Percentiles rank a stretch among this genome's conserved stretches.
Conservation (phyloP, 2,329 filamentous ascomycete genomes). For the Claviceps africana region DNA sequence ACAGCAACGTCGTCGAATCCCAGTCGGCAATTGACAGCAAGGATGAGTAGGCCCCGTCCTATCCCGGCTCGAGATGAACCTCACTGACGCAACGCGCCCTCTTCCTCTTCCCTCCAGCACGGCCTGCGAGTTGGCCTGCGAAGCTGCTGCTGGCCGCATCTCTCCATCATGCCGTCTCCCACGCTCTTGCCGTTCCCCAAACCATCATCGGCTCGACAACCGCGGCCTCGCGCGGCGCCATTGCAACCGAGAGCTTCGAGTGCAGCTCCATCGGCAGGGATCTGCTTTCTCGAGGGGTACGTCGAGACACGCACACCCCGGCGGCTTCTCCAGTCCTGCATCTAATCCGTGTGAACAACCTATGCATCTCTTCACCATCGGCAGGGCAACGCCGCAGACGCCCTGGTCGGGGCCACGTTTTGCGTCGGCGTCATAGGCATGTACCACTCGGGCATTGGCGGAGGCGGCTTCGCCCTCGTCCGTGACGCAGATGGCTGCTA, state of each 20-base stretch:
- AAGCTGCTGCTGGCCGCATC: slow-evolving; percentile 2
- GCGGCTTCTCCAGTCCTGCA: too few species aligned
- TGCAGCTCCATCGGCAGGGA: slow-evolving; percentile 58
- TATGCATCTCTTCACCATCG: neutral
- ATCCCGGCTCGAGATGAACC: neutral
- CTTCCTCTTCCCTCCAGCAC: neutral
- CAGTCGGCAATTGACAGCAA: neutral
- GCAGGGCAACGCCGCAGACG: slow-evolving; percentile 63
- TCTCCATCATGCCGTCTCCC: slow-evolving; percentile 1
- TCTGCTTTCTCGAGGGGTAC: slow-evolving; percentile 38
- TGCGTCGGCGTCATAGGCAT: slow-evolving; percentile 64
- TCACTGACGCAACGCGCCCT: neutral
- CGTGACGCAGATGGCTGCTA: slow-evolving; percentile 59
- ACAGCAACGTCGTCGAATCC: neutral
- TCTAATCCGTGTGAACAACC: too few species aligned
- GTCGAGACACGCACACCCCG: slow-evolving; percentile 12
- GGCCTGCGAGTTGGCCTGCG: neutral
- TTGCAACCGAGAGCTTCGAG: slow-evolving; percentile 54
- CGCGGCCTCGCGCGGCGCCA: slow-evolving; percentile 37
- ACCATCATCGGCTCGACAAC: slow-evolving; percentile 11
- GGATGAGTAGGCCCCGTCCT: neutral
- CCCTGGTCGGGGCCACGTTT: slow-evolving; percentile 57
- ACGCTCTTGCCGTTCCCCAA: slow-evolving; percentile 9
- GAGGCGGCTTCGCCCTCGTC: slow-evolving; percentile 81
- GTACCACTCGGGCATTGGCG: slow-evolving; percentile 74